Percentiles rank a stretch among this genome's conserved stretches.
These are phyloP conservation scores for Coemansia sp. DNA, from an alignment of 192 early-diverging fungal species.

Conservation along the genomic window DNA sequence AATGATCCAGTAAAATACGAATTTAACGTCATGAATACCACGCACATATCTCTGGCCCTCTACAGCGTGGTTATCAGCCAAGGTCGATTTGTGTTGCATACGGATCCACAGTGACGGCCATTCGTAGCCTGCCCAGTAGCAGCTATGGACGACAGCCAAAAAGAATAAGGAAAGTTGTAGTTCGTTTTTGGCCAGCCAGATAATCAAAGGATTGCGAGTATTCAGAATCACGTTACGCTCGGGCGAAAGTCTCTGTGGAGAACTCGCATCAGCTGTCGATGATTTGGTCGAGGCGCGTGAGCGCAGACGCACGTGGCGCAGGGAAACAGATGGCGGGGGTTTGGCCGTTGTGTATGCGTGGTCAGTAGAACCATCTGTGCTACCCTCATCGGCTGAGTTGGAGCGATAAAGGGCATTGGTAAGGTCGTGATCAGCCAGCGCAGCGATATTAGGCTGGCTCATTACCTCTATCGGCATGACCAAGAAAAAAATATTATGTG, in stretches of 20 bases:
- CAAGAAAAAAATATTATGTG: constrained; percentile 5
- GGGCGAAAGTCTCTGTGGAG: not conserved
- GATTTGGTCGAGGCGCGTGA: constrained; percentile 14
- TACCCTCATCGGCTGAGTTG: constrained; percentile 7
- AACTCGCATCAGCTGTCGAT: not conserved
- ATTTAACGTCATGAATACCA: constrained; percentile 63
- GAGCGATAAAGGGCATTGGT: not conserved
- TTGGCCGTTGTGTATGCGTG: not conserved
- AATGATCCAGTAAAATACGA: constrained; percentile 68
- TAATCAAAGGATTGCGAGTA: constrained; percentile 39
- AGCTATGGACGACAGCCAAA: constrained; percentile 26
- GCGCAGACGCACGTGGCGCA: constrained; percentile 16
- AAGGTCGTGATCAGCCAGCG: not conserved
- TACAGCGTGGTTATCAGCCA: not conserved
- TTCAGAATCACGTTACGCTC: constrained; percentile 35
- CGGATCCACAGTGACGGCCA: constrained; percentile 37
- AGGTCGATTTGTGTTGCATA: constrained; percentile 33
- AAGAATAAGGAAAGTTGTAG: constrained; percentile 25
- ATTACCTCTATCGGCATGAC: constrained; percentile 26
- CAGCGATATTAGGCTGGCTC: constrained; percentile 4
- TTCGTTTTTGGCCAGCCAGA: constrained; percentile 48
- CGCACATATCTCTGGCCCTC: constrained; percentile 26
- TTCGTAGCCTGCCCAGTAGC: constrained; percentile 34
- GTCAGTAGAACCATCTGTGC: not conserved
- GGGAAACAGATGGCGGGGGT: not conserved